Percentiles rank a stretch among this genome's conserved stretches.
Conservation (phyloP, 2,329 filamentous ascomycete species). For the Orbilia blumenaviensis region DNA sequence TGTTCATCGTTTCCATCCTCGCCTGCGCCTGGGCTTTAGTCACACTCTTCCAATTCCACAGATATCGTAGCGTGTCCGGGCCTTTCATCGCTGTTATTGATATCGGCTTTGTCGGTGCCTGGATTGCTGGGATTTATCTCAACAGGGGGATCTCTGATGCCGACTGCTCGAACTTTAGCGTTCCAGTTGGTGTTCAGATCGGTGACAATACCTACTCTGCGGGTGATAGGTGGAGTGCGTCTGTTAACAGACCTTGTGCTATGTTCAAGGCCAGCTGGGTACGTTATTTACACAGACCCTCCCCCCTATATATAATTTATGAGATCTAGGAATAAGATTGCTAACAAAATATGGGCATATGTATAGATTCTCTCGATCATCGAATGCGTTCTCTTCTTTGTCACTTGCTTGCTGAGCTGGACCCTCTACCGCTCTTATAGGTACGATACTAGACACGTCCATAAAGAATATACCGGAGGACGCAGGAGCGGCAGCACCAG, state of each 20-base stretch:
- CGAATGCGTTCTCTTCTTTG: constrained; percentile 80
- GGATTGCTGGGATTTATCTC: constrained; percentile 71
- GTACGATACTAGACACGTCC: constrained; percentile 48
- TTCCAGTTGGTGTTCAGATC: constrained; percentile 65
- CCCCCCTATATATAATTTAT: neutral
- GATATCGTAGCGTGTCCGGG: constrained; percentile 69
- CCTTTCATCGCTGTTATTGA: constrained; percentile 70
- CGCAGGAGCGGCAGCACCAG: constrained; percentile 48
- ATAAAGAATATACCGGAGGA: constrained; percentile 51
- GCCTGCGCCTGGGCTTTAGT: constrained; percentile 71
- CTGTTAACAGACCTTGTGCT: constrained; percentile 78
- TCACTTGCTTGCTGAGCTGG: constrained; percentile 76
- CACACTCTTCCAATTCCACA: constrained; percentile 74
- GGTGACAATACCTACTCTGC: constrained; percentile 70
- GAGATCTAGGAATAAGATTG: neutral
- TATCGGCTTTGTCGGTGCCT: constrained; percentile 70
- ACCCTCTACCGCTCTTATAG: constrained; percentile 59
- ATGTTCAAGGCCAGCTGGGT: constrained; percentile 94
- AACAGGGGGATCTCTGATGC: constrained; percentile 69
- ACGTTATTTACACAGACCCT: constrained; percentile 65
- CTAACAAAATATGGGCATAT: constrained; percentile 11
- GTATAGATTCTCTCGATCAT: constrained; percentile 70
- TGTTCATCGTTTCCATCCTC: constrained; percentile 74
- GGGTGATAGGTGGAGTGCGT: constrained; percentile 66
- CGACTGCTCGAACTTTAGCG: constrained; percentile 72